Base-by-base conservation (phyloP, 441 rosid genomes). In the Erysimum pusillum region DNA sequence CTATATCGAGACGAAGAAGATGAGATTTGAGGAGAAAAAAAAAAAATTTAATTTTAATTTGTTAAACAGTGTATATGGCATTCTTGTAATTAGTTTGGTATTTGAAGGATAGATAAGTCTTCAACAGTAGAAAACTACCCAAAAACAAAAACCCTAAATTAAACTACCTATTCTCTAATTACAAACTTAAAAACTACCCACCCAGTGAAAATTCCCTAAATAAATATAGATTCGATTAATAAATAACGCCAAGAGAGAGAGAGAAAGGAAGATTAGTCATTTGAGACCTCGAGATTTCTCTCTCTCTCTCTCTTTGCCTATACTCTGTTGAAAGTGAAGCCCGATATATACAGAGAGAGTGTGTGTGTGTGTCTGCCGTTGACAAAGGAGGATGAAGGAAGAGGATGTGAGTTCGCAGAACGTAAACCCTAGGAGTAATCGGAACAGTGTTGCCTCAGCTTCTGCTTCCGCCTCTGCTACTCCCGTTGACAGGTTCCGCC, bases 401-500 rank as follows among this genome's bases (percentile, higher is more conserved):
- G 83, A 80, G 4, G 83, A 80, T 57, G 80, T 80, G 76, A 80
- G 80, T 20, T 80, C 83, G 36, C 80, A 49, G 71, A 80, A 80
- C 39, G 28, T 68, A 62, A 80, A 73, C 77, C 74, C 56, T 61
- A 67, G 9, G 34, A 76, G 71, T 42, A 74, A 64, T 7, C 76
- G 82, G 22, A 79, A 74, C 52, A 74, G 79, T 69, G 75, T 63
- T 39, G 82, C 67, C 3, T 79, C 82, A 2, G 79, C 79, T 57
- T 79, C 79, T 11, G 82, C 79, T 69, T 79, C 82, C 68, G 79
- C 63, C 28, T 79, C 79, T 6, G 78, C 78, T 25, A 75, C 79
- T 35, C 54, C 80, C 38, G 68, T 67, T 17, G 80, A 80, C 3
- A 69, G 71, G 9, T 63, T 80, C 56, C 75, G 77, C 3, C 75